Evolutionary conservation across 164 flowering plant species (phyloP).

Genomic region (Cinnamomum micranthum): DNA sequence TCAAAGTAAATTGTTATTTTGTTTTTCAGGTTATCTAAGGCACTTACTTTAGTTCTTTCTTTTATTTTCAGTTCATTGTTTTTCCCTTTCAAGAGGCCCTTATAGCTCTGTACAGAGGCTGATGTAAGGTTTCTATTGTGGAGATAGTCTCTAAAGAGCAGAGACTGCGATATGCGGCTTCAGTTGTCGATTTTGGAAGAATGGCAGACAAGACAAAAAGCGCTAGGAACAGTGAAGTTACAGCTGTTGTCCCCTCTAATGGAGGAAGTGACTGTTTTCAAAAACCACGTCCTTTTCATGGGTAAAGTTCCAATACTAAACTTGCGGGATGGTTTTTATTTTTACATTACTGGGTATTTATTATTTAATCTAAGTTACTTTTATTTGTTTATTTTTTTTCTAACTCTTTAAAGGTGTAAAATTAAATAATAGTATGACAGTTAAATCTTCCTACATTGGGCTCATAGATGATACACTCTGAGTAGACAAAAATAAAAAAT

Average conservation of each 20-base stretch:
- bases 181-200: conserved; percentile 23
- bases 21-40: not conserved
- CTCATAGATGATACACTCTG: not conserved
- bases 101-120: conserved; percentile 9
- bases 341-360: not conserved
- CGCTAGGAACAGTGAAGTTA: conserved; percentile 17
- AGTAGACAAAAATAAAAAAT: not conserved
- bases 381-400: not conserved
- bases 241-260: conserved; percentile 17
- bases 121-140: conserved; percentile 36
- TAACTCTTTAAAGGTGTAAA: not conserved
- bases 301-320: conserved; percentile 35
- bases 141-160: conserved; percentile 22
- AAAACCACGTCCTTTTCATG: conserved; percentile 49
- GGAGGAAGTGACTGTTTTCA: conserved; percentile 33
- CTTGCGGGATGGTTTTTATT: not conserved
- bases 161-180: conserved; percentile 46
- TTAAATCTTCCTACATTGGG: not conserved
- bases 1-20: too few relatives aligned
- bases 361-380: not conserved
- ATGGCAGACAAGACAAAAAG: conserved; percentile 47
- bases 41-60: conserved; percentile 1
- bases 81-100: conserved; percentile 10
- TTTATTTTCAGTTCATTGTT: conserved; percentile 11
- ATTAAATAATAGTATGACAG: not conserved